These are phyloP conservation scores for Ustilago trichophora DNA, from an alignment of 1,284 basidiomycete genomes.

Conservation along the genomic window DNA sequence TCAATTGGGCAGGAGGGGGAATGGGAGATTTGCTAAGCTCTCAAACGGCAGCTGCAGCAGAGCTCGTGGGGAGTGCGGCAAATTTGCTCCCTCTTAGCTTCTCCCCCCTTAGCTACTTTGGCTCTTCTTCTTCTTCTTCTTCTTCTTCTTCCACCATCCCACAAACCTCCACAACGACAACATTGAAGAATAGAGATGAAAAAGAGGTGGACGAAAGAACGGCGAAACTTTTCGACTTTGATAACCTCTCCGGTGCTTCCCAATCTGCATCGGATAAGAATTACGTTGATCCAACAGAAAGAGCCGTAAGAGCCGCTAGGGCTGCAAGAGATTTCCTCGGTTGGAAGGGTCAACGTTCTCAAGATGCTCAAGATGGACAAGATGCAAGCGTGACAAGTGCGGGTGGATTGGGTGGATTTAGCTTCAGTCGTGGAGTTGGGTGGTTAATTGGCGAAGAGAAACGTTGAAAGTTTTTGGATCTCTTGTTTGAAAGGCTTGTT, in stretches of 20 bases:
- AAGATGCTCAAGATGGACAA: background rate
- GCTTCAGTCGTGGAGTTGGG: constrained; percentile 31
- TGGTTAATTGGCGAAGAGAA: constrained; percentile 49
- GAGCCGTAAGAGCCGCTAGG: constrained; percentile 38
- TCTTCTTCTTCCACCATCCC: no score
- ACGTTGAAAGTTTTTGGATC: background rate
- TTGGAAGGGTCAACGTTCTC: constrained; percentile 24
- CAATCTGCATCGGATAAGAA: background rate
- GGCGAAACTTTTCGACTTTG: constrained; percentile 47
- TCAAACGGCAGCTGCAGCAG: constrained; percentile 17
- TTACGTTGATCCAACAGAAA: constrained; percentile 31
- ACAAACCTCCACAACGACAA: no score
- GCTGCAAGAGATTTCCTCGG: constrained; percentile 48
- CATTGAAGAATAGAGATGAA: background rate
- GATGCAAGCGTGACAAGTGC: background rate
- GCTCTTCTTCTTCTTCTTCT: no score
- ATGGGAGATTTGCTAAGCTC: constrained; percentile 9
- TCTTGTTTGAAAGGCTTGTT: no score
- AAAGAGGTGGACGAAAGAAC: constrained; percentile 25
- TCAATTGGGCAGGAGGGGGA: background rate
- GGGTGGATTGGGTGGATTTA: constrained; percentile 27
- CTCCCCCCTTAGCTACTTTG: constrained; percentile 29
- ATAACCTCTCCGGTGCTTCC: constrained; percentile 7
- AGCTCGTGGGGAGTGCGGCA: constrained; percentile 25
- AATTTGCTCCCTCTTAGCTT: constrained; percentile 29